Evolutionary conservation across 805 yeast genomes (phyloP), one percentile per base, ranked within the genome.

Genomic region (Ogataea philodendri): DNA sequence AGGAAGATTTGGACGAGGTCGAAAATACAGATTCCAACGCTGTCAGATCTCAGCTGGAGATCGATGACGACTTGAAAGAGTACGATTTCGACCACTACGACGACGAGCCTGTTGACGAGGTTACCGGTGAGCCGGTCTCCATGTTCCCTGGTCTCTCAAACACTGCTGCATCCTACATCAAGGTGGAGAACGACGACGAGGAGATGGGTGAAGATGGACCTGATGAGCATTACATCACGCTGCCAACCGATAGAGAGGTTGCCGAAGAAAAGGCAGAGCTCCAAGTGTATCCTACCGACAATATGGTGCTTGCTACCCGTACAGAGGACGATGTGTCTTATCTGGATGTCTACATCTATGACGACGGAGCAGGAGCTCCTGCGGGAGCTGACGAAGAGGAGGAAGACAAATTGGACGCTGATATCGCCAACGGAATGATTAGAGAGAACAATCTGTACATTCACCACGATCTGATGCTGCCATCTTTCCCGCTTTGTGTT

Each of bases 381-480:
- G 70, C 65, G 18, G 79, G 79, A 15, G 69, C 77, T 4, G 69
- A 72, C 18, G 88, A 81, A 42, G 81, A 74, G 44, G 89, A 79
- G 43, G 68, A 53, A 17, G 90, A 82, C 51, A 71, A 72, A 42
- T 53, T 64, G 22, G 89, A 83, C 52, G 78, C 78, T n/a, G 86
- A 81, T 57, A 85, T 78, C 10, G 84, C 84, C 32, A 75, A 70
- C 46, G 94, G 90, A 9, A 59, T 77, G 52, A 72, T 74, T 24
- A 74, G 94, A 65, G 93, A 78, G 31, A 74, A 81, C 36, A 76
- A 81, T 23, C 65, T 93, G 45, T 93, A 93, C 55, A 93, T 90
- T 32, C 98, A 93, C 58, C 98, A 93, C 62, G 98, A 93, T 60
- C 65, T 90, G 49, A 87, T 93, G 96, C 72, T 93, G 43, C 98